Evolutionary conservation across 176 grass and related monocot species (phyloP).

Genomic region (Eleusine coracana): DNA sequence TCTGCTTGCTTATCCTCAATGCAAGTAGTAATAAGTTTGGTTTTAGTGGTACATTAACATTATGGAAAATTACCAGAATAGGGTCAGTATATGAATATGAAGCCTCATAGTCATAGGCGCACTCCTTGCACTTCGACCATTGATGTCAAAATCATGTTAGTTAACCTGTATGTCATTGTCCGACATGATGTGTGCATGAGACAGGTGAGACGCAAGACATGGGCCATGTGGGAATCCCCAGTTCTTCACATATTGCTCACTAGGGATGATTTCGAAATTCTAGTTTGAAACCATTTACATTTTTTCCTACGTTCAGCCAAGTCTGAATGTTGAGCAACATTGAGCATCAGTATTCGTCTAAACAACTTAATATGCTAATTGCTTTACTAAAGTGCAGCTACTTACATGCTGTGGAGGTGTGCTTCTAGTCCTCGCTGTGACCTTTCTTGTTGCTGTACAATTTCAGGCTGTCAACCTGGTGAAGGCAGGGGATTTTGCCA

Average conservation of each 20-base stretch:
- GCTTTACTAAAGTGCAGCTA: background rate
- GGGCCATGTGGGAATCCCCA: background rate
- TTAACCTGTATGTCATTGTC: background rate
- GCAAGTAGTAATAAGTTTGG: background rate
- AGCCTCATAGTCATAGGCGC: background rate
- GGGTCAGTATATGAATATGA: background rate
- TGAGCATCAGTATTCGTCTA: background rate
- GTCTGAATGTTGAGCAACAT: background rate
- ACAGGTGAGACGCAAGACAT: background rate
- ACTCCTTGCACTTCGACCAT: background rate
- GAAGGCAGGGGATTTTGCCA: background rate
- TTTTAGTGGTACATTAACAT: background rate
- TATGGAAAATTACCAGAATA: background rate
- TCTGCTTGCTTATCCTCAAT: background rate
- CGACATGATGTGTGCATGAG: background rate
- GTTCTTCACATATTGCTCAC: background rate
- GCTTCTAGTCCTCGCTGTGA: background rate
- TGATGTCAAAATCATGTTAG: background rate
- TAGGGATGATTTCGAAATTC: constrained; percentile 9
- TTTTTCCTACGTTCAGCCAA: background rate
- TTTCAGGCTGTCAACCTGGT: constrained; percentile 31
- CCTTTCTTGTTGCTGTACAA: constrained; percentile 25
- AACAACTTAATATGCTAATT: background rate
- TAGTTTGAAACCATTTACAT: background rate
- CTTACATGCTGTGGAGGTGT: background rate